Evolutionary conservation across 1,139 yeast species (phyloP), one percentile per base, ranked within the genome.

Genomic region (Geotrichum candidum): DNA sequence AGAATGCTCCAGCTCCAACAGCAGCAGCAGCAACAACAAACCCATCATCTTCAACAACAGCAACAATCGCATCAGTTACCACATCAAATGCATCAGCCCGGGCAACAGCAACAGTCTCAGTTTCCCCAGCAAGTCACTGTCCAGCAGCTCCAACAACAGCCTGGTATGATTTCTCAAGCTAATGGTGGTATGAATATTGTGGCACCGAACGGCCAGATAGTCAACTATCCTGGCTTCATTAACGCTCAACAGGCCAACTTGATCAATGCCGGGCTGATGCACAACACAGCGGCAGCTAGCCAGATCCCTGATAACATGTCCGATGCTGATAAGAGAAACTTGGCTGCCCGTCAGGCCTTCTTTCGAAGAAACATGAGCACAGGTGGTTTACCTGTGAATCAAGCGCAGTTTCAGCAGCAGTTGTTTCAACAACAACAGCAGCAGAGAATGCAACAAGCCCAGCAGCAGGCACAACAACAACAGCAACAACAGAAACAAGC

Each of bases 311-410:
- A 67, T 11, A 64, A 64, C 56, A 64, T 70, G 68, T 62, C 68
- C 22, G 73, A 70, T 50, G 70, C 68, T 29, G 73, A 72, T 54
- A 69, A 69, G 60, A 67, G 73, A 29, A 67, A 66, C 57, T 50
- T 56, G 48, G 62, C 59, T 11, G 57, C 62, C 6, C 45, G 59
- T 15, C 62, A 60, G 48, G 61, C 61, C 18, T 27, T 60, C 10
- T 56, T 33, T 29, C 38, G 58, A 18, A 38, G 58, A 41, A 60
- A 56, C 35, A 56, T 59, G 61, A 60, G 64, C 27, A 38, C 63
- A 46, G 46, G 52, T 58, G 33, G n/a, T 10, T 27, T 53, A 15
- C 53, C 52, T 2, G 51, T 52, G 5, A 63, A 65, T 55, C 54
- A 63, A 31, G 60, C 61, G 54, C 65, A 59, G 33, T 56, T 53